A percentile compares a stretch with the other conserved stretches of the same genome.
phyloP scores from a whole-genome alignment of 768 basidiomycete species.

The Dioszegia crocea region DNA sequence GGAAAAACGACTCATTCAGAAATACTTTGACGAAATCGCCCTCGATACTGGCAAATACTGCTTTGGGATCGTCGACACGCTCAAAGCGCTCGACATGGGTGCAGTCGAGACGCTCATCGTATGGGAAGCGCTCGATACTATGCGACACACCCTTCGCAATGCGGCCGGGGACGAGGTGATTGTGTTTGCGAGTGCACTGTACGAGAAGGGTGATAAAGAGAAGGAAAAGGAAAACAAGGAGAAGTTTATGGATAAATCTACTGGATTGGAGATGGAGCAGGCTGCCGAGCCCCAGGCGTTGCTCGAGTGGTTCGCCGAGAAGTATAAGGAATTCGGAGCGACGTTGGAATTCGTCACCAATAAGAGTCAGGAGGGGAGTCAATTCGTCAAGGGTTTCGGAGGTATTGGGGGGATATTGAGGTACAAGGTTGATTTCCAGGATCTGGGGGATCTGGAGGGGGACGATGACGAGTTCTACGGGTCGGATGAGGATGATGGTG shows the following conservation, averaged over 20 bases:
- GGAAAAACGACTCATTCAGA: constrained; percentile 95
- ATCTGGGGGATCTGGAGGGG: constrained; percentile 57
- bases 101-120: constrained; percentile 96
- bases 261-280: constrained; percentile 93
- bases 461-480: constrained; percentile 52
- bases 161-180: constrained; percentile 80
- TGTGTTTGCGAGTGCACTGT: constrained; percentile 58
- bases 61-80: constrained; percentile 94
- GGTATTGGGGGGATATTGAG: constrained; percentile 92
- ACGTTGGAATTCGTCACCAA: constrained; percentile 88
- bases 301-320: constrained; percentile 98
- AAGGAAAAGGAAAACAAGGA: constrained; percentile 67
- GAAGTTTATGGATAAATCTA: constrained; percentile 92
- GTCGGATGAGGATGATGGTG: constrained; percentile 48
- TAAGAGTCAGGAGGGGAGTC: constrained; percentile 91
- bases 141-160: constrained; percentile 80
- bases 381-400: constrained; percentile 97
- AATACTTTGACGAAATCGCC: constrained; percentile 98
- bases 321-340: constrained; percentile 96
- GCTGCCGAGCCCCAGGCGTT: constrained; percentile 72
- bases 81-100: constrained; percentile 93
- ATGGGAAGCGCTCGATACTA: constrained; percentile 95
- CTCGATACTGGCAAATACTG: constrained; percentile 94
- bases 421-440: constrained; percentile 95
- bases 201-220: constrained; percentile 56